Evolutionary conservation across 164 flowering plant species (phyloP).

Genomic region (Vitis amurensis): DNA sequence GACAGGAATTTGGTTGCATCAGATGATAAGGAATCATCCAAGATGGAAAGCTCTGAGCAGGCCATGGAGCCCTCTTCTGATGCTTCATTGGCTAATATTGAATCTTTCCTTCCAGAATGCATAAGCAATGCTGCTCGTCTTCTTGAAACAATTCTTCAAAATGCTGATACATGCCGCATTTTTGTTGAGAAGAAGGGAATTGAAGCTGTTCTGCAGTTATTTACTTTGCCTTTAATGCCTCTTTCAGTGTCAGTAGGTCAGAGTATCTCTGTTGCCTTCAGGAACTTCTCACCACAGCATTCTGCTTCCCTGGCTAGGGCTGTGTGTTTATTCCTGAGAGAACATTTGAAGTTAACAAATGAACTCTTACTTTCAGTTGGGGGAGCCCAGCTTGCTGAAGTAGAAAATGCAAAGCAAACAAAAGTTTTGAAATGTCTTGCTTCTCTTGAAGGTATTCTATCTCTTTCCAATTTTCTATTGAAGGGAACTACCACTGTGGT

Average conservation of each 20-base stretch:
- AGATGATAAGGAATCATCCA: constrained; percentile 51
- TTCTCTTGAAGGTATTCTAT: constrained; percentile 72
- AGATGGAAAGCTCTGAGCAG: constrained; percentile 47
- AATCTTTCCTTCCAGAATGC: constrained; percentile 71
- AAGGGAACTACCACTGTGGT: constrained; percentile 67
- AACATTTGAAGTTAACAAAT: constrained; percentile 59
- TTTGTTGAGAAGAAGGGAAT: constrained; percentile 92
- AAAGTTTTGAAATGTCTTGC: constrained; percentile 61
- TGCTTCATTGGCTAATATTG: constrained; percentile 39
- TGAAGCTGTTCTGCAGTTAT: constrained; percentile 79
- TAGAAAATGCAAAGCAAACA: constrained; percentile 49
- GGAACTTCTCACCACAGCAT: constrained; percentile 84
- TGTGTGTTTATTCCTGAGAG: constrained; percentile 68
- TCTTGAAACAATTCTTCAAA: constrained; percentile 87
- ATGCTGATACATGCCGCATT: constrained; percentile 83
- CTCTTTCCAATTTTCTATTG: constrained; percentile 64
- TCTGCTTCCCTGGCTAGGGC: constrained; percentile 75
- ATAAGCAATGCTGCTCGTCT: constrained; percentile 79
- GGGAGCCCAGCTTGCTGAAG: constrained; percentile 53
- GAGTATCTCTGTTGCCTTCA: constrained; percentile 71
- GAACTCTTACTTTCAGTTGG: constrained; percentile 49
- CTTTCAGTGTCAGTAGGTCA: constrained; percentile 67
- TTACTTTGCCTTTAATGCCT: constrained; percentile 70
- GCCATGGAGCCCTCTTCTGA: constrained; percentile 52
- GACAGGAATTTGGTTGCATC: constrained; percentile 36